Evolutionary conservation across 2,329 filamentous ascomycete genomes (phyloP), one percentile per base, ranked within the genome.

Genomic region (Clonostachys rosea): DNA sequence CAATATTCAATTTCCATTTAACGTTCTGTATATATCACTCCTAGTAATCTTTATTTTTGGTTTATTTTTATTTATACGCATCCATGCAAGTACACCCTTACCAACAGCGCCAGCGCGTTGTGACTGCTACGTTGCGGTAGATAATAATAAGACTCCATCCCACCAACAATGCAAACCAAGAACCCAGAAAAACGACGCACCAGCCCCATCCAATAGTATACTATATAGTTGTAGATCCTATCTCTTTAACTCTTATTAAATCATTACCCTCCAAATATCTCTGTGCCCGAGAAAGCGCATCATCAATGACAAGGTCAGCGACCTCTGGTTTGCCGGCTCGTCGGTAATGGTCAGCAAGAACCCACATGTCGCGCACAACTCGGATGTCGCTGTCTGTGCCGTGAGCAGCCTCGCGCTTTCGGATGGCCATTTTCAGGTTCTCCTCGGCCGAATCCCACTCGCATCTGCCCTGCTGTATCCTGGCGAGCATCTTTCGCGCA

Each of bases 321-420:
- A 56, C 57, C 4, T 57, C 55, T 24, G 50, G 49, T 43, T 55
- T 59, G 6, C 63, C 64, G 18, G 58, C 55, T 45, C 57, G 59
- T 43, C 63, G 54, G 40, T 60, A 65, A 47, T 67, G 61, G 4
- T 53, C 58, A 16, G 63, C 62, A 8, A 67, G 58, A 51, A 67
- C 65, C 65, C 65, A 67, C 60, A 67, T 63, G 50, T 67, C 65
- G 40, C 65, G 58, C 40, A 67, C 63, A 30, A 67, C 65, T 30
- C 65, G 60, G 51, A 67, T 41, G 42, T 67, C 59, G 42, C 58
- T 62, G 42, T 55, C 55, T 12, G 60, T 58, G 18, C 65, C 65
- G 42, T 67, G 65, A 3, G 65, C 65, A 8, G 57, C 55, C 55
- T 66, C 65, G 37, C 65, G 59, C 52, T 62, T 67, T 39, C 50